Percentiles rank a stretch among this genome's conserved stretches.
phyloP scores from a whole-genome alignment of 441 rosid species.

The Aquilaria agallochum region DNA sequence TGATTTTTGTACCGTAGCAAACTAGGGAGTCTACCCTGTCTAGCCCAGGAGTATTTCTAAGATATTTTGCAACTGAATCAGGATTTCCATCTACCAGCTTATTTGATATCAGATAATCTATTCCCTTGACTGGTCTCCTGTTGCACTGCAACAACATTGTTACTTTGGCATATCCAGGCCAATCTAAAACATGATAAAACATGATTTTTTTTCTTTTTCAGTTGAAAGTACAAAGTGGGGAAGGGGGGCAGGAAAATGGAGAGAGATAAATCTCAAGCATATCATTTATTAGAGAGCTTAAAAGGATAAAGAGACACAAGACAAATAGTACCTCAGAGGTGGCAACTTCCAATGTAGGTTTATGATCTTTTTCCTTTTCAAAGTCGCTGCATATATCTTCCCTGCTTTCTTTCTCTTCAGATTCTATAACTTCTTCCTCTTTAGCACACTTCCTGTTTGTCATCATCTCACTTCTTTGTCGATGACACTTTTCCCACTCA shows the following conservation, averaged over 20 bases:
- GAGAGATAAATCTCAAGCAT: background rate
- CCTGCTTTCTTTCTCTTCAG: constrained; percentile 47
- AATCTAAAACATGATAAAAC: too few relatives aligned
- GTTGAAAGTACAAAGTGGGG: background rate
- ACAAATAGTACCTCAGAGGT: constrained; percentile 59
- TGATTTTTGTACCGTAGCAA: constrained; percentile 12
- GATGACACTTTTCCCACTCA: constrained; percentile 88
- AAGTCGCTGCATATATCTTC: constrained; percentile 79
- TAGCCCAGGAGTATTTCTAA: constrained; percentile 69
- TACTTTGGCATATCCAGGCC: too few relatives aligned
- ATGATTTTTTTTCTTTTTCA: too few relatives aligned
- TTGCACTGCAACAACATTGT: constrained; percentile 69
- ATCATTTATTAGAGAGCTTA: too few relatives aligned
- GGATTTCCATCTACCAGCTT: constrained; percentile 86
- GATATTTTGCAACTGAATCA: constrained; percentile 81
- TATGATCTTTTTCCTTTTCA: constrained; percentile 98
- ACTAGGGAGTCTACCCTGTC: constrained; percentile 62
- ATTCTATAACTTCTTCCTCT: constrained; percentile 52
- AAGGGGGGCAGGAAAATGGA: background rate
- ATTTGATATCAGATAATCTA: constrained; percentile 74
- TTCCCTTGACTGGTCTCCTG: constrained; percentile 79
- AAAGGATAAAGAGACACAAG: constrained; percentile 2
- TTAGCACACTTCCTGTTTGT: constrained; percentile 31
- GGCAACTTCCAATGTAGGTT: constrained; percentile 95
- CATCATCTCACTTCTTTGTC: constrained; percentile 37